Conservation (phyloP, 176 grass and related monocot genomes). For the Raddia guianensis region DNA sequence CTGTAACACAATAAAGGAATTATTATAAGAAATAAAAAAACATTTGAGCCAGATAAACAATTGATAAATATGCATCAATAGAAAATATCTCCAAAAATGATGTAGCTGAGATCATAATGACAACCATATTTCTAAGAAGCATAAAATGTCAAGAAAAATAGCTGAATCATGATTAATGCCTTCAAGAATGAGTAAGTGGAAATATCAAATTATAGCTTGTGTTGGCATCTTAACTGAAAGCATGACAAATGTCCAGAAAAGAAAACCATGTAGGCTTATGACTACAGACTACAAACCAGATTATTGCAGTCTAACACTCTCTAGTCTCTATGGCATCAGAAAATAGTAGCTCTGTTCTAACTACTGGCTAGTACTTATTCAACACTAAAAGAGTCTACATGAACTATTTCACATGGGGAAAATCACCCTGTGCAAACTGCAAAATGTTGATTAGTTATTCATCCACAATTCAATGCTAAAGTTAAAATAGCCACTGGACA, state of each 20-base stretch:
- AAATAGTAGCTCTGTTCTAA: slow-evolving; percentile 13
- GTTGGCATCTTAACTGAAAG: neutral
- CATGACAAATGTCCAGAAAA: neutral
- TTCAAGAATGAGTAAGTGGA: slow-evolving; percentile 5
- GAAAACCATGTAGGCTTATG: neutral
- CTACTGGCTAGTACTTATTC: neutral
- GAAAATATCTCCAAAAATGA: slow-evolving; percentile 2
- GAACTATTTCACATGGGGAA: neutral
- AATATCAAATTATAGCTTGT: slow-evolving; percentile 21
- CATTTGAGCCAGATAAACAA: neutral
- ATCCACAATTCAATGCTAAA: slow-evolving; percentile 8
- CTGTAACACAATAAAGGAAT: neutral
- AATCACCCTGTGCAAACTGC: slow-evolving; percentile 12
- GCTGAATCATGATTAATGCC: slow-evolving; percentile 7
- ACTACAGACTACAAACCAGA: slow-evolving; percentile 2
- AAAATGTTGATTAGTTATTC: neutral
- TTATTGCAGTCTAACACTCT: neutral
- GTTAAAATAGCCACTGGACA: neutral
- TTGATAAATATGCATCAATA: neutral
- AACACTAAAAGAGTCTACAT: neutral
- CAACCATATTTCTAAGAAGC: neutral
- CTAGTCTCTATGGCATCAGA: neutral
- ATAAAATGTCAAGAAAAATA: slow-evolving; percentile 17
- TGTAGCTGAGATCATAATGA: neutral
- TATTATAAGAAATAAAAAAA: slow-evolving; percentile 15